Evolutionary conservation across 257 asterid genomes (phyloP).

Genomic region (Jasminum sambac): DNA sequence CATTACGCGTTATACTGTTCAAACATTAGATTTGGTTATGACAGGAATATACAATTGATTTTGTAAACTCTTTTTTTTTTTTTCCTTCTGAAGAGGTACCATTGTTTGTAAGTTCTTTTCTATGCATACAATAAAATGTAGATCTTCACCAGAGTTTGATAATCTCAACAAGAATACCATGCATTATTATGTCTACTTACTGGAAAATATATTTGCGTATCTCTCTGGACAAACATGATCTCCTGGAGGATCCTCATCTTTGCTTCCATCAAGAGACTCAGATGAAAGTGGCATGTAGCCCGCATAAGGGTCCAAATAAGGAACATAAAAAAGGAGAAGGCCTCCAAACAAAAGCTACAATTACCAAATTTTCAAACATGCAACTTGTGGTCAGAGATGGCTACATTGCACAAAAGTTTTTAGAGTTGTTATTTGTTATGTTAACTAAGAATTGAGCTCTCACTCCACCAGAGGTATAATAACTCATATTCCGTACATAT

Average conservation of each 20-base stretch:
- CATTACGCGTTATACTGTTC: neutral
- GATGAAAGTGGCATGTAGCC: constrained; percentile 66
- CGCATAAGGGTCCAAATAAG: constrained; percentile 61
- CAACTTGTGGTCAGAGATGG: constrained; percentile 10
- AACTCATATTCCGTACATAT: constrained; percentile 9
- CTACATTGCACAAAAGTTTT: neutral
- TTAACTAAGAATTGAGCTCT: constrained; percentile 5
- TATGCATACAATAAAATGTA: neutral
- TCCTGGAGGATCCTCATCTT: constrained; percentile 46
- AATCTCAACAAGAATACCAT: neutral
- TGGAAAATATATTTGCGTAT: constrained; percentile 55
- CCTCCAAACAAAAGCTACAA: constrained; percentile 64
- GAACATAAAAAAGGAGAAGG: constrained; percentile 63
- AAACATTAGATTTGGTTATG: neutral
- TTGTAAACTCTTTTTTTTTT: neutral
- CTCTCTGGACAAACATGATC: constrained; percentile 84
- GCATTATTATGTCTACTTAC: constrained; percentile 38
- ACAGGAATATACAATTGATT: neutral
- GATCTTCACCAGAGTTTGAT: neutral
- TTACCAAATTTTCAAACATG: constrained; percentile 12
- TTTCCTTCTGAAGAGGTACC: neutral
- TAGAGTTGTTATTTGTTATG: constrained; percentile 1
- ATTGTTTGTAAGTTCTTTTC: neutral
- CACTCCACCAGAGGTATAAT: constrained; percentile 3
- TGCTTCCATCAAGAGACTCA: constrained; percentile 44